These are phyloP conservation scores for Kluyveromyces starmeri DNA, from an alignment of 805 yeast genomes.

Conservation along the genomic window DNA sequence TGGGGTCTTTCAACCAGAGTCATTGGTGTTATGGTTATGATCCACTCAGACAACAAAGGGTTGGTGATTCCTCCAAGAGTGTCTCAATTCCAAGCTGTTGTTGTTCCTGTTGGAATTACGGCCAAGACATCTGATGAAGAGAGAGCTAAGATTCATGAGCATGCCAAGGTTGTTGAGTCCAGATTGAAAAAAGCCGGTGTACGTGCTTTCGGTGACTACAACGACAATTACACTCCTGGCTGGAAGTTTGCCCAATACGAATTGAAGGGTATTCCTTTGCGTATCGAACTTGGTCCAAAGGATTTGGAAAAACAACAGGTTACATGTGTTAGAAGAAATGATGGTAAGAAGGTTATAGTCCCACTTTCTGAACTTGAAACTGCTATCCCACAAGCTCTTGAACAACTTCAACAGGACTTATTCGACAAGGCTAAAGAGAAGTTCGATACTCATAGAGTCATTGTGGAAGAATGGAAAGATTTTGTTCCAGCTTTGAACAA, in stretches of 20 bases:
- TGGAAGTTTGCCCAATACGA: conserved; percentile 99
- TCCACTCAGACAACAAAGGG: conserved; percentile 98
- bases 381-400: conserved; percentile 67
- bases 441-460: conserved; percentile 75
- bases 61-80: conserved; percentile 96
- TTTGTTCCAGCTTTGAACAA: conserved; percentile 87
- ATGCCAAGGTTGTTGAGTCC: conserved; percentile 62
- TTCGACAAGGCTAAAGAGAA: conserved; percentile 71
- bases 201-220: conserved; percentile 76
- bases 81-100: conserved; percentile 83
- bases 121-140: conserved; percentile 73
- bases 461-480: conserved; percentile 79
- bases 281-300: conserved; percentile 94
- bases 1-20: conserved; percentile 99
- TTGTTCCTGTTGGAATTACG: conserved; percentile 92
- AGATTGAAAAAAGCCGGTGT: conserved; percentile 53
- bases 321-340: conserved; percentile 89
- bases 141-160: conserved; percentile 56
- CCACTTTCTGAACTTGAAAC: conserved; percentile 55
- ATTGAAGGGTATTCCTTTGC: conserved; percentile 88
- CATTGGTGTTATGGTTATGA: conserved; percentile 99
- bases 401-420: conserved; percentile 68
- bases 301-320: conserved; percentile 76
- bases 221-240: conserved; percentile 94
- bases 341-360: conserved; percentile 63